Evolutionary conservation across 108 stramenopile species (phyloP), one percentile per base, ranked within the genome.

Genomic region (Stephanodiscus triporus): DNA sequence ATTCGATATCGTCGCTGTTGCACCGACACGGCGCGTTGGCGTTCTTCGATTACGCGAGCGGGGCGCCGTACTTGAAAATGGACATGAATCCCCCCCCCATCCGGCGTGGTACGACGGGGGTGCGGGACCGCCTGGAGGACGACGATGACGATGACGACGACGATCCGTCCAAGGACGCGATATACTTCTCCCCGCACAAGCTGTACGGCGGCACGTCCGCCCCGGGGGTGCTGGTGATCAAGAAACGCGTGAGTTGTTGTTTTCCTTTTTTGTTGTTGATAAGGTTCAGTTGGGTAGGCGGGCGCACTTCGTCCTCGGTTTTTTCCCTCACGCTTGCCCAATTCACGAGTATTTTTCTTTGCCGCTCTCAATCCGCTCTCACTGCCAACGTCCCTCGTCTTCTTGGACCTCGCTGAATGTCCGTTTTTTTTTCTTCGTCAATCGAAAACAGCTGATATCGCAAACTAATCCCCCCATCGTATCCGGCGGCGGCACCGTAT

Each of bases 1-100:
- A 95, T 68, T 75, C 71, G 24, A 89, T 98, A 66, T 73, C 95
- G 4, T 85, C 86, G 2, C 53, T 91, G 4, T 62, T 96, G 55
- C 98, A 98, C 75, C 63, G 71, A 57, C 74, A 98, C 60, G 96
- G 96, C 0, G 96, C 95, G 6, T 64, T 99, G 67, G 93, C 94
- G 5, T 85, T 95, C 65, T 97, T 93, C 75, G 99, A 99, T 79
- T 98, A 97, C 63, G 99, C 99, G 9, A 97, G 97, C 10, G 98
- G 89, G 16, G 97, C 97, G 6, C 96, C 98, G 26, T 97, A 99
- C 72, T 36, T 93, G 5, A 75, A 82, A 29, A 89, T 97, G 57
- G 80, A 97, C 81, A 95, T 99, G 94, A 98, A 99, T 86, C 91
- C 91, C n/a, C 64, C 55, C 60, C 68, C 65, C 19, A 27, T 84